Base-by-base conservation (phyloP, 2,329 filamentous ascomycete genomes). In the Didymella sp. region DNA sequence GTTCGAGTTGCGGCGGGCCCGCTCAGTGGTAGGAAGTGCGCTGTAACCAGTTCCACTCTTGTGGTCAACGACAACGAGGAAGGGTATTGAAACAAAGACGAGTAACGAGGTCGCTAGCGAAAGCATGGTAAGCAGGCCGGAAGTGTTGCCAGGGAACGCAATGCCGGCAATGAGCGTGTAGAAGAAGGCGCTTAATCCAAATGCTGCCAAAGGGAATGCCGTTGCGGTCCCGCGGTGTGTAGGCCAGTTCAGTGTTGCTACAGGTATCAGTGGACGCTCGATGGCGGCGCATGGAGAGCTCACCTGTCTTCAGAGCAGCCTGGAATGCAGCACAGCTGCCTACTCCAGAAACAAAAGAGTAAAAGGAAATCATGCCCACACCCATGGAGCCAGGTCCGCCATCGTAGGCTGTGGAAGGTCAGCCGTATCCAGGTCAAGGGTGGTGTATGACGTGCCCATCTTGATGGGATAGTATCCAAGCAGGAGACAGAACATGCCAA, bases 151-250 rank as follows among this genome's bases (percentile, higher is more conserved):
- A 2, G 91, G 90, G 71, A 96, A 93, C 37, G 91, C 80, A 43
- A 96, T 72, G 17, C 87, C 86, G 21, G 92, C 91, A 30, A 96
- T 78, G 2, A 88, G 83, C 0, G 95, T 94, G 79, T 97, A 99
- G 80, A 98, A 96, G 78, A 99, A 95, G 51, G 95, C 95, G 73
- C 93, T 97, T 55, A 99, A 79, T 3, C 95, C 95, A 72, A 98
- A 98, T 3, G 91, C 93, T 54, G 95, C 91, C 53, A 98, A 78
- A 6, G 95, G 94, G 68, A 98, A 95, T 1, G 93, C 93, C 6
- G 95, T 98, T 6, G 95, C 95, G 3, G 94, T 96, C 52, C 95
- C 95, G 62, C 95, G 87, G 73, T 96, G 89, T 56, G 89, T 85
- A 12, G 94, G 94, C 87, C 93, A 97, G 77, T 97, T 97, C 63